phyloP scores from a whole-genome alignment of 1,284 basidiomycete genomes.

The Moniliophthora roreri region DNA sequence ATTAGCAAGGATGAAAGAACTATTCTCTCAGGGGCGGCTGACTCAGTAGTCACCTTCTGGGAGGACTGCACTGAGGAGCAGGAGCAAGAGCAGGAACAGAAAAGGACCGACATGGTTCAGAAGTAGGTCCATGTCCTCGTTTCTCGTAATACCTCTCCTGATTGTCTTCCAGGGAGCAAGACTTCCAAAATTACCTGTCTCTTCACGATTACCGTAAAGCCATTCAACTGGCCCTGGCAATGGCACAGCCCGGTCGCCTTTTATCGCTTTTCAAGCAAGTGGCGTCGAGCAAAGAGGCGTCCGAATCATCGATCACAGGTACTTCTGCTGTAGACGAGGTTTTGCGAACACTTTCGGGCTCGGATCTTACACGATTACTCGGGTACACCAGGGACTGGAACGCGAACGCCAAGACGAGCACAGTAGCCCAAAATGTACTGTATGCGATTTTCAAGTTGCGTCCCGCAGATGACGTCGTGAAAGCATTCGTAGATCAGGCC shows the following conservation, averaged over 20 bases:
- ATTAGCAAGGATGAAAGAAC: constrained; percentile 76
- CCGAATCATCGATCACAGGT: constrained; percentile 56
- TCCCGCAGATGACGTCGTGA: constrained; percentile 69
- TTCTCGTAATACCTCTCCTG: background rate
- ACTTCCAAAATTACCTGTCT: constrained; percentile 88
- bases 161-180: constrained; percentile 75
- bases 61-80: constrained; percentile 86
- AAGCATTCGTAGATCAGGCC: constrained; percentile 58
- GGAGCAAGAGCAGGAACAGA: constrained; percentile 70
- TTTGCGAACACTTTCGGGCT: constrained; percentile 65
- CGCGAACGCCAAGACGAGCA: constrained; percentile 81
- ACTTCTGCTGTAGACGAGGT: constrained; percentile 78
- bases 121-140: constrained; percentile 60
- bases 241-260: constrained; percentile 92
- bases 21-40: constrained; percentile 91
- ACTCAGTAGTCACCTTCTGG: constrained; percentile 94
- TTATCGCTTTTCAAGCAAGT: constrained; percentile 75
- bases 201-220: constrained; percentile 91
- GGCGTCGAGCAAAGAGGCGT: constrained; percentile 20
- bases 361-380: constrained; percentile 82
- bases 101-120: constrained; percentile 71
- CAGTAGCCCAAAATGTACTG: constrained; percentile 86
- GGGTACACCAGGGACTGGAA: constrained; percentile 93
- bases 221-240: constrained; percentile 86
- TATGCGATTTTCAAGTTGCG: constrained; percentile 81